A percentile compares a stretch with the other conserved stretches of the same genome.
Conservation (phyloP, 1,284 basidiomycete species). For the Puccinia horiana region DNA sequence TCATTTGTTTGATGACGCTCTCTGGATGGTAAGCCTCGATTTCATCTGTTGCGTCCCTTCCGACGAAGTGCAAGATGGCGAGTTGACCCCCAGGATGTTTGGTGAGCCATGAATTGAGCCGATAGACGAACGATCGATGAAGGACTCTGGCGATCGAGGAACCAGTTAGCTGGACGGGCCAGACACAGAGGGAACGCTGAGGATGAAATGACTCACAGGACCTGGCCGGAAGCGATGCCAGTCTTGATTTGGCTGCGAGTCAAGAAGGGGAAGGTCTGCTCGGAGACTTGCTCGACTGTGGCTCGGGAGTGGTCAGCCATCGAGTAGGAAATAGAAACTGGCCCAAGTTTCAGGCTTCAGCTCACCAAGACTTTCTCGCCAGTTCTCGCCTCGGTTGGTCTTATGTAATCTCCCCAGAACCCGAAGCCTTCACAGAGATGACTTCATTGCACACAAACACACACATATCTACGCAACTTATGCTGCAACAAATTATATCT, state of each 20-base stretch:
- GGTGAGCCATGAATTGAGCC: slow-evolving; percentile 78
- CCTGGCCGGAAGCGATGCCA: slow-evolving; percentile 28
- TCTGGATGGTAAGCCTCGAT: slow-evolving; percentile 86
- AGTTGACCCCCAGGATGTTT: slow-evolving; percentile 87
- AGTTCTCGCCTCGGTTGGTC: too few species aligned
- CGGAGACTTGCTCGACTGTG: not conserved
- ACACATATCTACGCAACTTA: too few species aligned
- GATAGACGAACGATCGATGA: slow-evolving; percentile 74
- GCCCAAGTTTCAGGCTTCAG: too few species aligned
- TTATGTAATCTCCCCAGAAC: too few species aligned
- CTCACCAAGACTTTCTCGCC: too few species aligned
- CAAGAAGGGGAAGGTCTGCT: not conserved
- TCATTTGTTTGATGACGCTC: slow-evolving; percentile 68
- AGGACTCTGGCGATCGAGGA: slow-evolving; percentile 63
- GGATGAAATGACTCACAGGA: slow-evolving; percentile 35
- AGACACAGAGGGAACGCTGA: not conserved
- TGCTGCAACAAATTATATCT: too few species aligned
- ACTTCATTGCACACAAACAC: too few species aligned
- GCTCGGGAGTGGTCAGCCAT: not conserved
- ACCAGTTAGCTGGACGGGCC: not conserved
- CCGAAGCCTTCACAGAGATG: too few species aligned
- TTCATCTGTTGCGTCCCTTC: slow-evolving; percentile 91
- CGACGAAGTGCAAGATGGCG: slow-evolving; percentile 90
- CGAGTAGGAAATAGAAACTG: not conserved
- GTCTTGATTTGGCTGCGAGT: slow-evolving; percentile 41